Evolutionary conservation across 768 basidiomycete species (phyloP).

Genomic region (Porphyrellus cyaneotinctus): DNA sequence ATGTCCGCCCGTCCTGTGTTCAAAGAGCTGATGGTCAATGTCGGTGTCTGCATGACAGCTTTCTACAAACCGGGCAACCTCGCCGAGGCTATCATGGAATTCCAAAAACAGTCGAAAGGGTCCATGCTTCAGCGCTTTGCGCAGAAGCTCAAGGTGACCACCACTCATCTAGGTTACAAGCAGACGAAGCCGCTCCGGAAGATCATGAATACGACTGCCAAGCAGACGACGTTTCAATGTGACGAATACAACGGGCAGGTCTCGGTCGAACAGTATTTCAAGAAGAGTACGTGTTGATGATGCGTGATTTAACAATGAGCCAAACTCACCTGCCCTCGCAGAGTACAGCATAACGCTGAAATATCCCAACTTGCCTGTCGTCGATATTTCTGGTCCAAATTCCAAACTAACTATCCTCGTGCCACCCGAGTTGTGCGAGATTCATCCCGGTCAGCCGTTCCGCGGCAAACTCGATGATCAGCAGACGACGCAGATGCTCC

Average conservation of each 20-base stretch:
- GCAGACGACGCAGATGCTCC: conserved; percentile 70
- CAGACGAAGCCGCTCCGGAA: conserved; percentile 44
- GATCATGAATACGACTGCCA: conserved; percentile 39
- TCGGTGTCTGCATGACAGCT: conserved; percentile 51
- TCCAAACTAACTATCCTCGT: conserved; percentile 37
- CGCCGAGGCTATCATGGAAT: conserved; percentile 52
- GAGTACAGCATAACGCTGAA: conserved; percentile 56
- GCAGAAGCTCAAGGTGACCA: conserved; percentile 55
- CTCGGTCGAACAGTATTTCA: conserved; percentile 63
- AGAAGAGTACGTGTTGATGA: conserved; percentile 43
- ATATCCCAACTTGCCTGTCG: conserved; percentile 49
- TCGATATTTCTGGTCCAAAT: conserved; percentile 46
- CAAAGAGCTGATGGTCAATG: conserved; percentile 50
- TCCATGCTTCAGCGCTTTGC: conserved; percentile 46
- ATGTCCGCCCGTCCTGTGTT: conserved; percentile 47
- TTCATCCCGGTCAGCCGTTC: conserved; percentile 56
- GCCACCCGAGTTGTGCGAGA: conserved; percentile 70
- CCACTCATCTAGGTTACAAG: conserved; percentile 52
- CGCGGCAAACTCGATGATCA: conserved; percentile 55
- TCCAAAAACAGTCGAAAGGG: conserved; percentile 37
- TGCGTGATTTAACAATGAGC: neutral
- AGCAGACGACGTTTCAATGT: conserved; percentile 49
- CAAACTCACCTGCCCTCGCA: conserved; percentile 26
- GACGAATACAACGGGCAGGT: conserved; percentile 51
- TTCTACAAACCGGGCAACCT: conserved; percentile 61